Base-by-base conservation (phyloP, 305 asterid genomes). In the Coffea humblotiana region DNA sequence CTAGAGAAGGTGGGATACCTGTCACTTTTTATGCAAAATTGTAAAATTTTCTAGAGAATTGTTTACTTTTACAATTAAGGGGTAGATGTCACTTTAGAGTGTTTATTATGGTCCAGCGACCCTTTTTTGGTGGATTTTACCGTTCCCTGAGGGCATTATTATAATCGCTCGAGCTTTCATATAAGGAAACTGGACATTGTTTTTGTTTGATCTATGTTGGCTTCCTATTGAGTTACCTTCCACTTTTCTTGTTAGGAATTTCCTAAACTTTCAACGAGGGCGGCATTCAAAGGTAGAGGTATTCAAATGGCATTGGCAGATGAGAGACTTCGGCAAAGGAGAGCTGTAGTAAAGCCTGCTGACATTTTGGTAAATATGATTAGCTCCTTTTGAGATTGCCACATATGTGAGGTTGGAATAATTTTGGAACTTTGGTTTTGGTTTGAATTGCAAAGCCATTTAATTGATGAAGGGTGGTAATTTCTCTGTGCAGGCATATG, bases 401-500 rank as follows among this genome's bases (percentile, higher is more conserved):
- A 64, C 48, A 2, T 73, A 68, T 72, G 23, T 43, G 43, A 45
- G 63, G 69, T 73, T 69, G 43, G 75, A 49, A 83, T 67, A 7
- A 25, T 32, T 14, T 37, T 54, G 49, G 61, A 65, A 8, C 29
- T 54, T 48, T 45, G 77, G 48, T 61, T 37, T 48, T 63, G 37
- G 32, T 49, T 71, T 72, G 54, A 69, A 52, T 35, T 80, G 75
- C 43, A 61, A 37, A 14, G 54, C 2, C 14, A 56, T 75, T 48
- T 77, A 78, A 25, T 84, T 69, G 79, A 88, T 76, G 78, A 78
- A 67, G 54, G 43, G 43, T 37, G 78, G 16, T 73, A n/a, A 48
- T 81, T 86, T 84, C 64, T 88, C n/a, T 74, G 5, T 85, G 92
- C 96, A 95, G 99, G 99, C 97, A 1, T 95, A 92, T 84, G 97